Evolutionary conservation across 345 rosid genomes (phyloP), one percentile per base, ranked within the genome.

Genomic region (Litchi chinensis): DNA sequence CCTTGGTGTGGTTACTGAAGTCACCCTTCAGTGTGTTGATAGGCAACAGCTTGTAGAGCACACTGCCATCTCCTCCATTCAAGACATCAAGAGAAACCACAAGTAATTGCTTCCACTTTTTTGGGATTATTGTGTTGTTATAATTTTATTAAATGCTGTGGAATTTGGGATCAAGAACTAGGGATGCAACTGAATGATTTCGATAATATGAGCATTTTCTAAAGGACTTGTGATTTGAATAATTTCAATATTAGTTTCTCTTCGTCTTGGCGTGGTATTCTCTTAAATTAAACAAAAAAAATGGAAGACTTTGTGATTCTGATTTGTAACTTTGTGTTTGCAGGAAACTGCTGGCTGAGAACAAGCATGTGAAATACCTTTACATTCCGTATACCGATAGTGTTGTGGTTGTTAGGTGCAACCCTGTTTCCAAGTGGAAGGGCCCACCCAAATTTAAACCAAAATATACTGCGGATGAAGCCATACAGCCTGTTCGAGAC

Each of bases 1-100:
- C 48, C 97, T 96, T 71, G 98, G 97, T 80, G 98, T 96, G 83
- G 97, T 96, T 82, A 91, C 99, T 77, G 99, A 96, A 89, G 98
- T 96, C 73, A 93, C 93, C 65, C 89, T 96, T 63, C 98, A 94
- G 43, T 93, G 98, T 82, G 98, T 96, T 66, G 98, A 93, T 73
- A 91, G 98, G 82, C 91, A 93, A 64, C 91, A 94, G 86, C 99
- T 94, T 63, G 95, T 96, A 63, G 99, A 93, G 87, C 98, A 94
- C 81, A 96, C 99, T 5, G 79, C 82, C 65, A 83, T 93, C 76
- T 87, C 97, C n/a, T 87, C 85, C 81, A 73, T 94, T 84, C 82
- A 91, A 69, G 97, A 94, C 7, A 84, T 96, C 83, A 94, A 91
- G 91, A 93, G 88, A 87, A 94, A 93, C 77, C 99, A 94, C 91